Conservation (phyloP, 495 filamentous ascomycete genomes). For the Xylaria flabelliformis region DNA sequence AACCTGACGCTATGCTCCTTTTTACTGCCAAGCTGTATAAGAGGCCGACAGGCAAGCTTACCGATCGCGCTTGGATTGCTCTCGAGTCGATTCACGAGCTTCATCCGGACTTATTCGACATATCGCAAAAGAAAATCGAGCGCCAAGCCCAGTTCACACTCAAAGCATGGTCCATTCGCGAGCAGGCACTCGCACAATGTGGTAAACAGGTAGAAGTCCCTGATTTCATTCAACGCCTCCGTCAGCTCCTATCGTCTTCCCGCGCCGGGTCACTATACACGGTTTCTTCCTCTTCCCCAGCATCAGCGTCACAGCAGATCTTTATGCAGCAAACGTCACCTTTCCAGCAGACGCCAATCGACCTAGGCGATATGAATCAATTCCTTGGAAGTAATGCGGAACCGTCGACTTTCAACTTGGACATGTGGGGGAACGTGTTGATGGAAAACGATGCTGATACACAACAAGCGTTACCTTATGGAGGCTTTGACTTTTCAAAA, state of each 20-base stretch:
- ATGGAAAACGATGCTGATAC: conserved; percentile 16
- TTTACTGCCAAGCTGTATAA: conserved; percentile 53
- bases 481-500: conserved; percentile 24
- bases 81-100: conserved; percentile 45
- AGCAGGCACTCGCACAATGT: conserved; percentile 36
- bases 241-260: conserved; percentile 24
- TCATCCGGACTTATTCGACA: conserved; percentile 49
- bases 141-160: conserved; percentile 47
- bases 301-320: neutral
- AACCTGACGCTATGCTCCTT: conserved; percentile 56
- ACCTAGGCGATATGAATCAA: conserved; percentile 19
- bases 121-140: conserved; percentile 46
- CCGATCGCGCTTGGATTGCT: conserved; percentile 56
- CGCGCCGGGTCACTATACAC: conserved; percentile 3
- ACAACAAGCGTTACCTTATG: conserved; percentile 15
- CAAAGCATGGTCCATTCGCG: conserved; percentile 52
- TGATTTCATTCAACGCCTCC: conserved; percentile 41
- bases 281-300: conserved; percentile 3
- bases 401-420: conserved; percentile 10
- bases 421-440: conserved; percentile 29
- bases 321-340: conserved; percentile 18
- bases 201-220: conserved; percentile 34
- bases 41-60: conserved; percentile 52
- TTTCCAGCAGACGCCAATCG: conserved; percentile 11
- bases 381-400: conserved; percentile 3